Percentiles rank a stretch among this genome's conserved stretches.
Evolutionary conservation across 495 filamentous ascomycete genomes (phyloP).

Genomic region (Parathielavia hyrcaniae): DNA sequence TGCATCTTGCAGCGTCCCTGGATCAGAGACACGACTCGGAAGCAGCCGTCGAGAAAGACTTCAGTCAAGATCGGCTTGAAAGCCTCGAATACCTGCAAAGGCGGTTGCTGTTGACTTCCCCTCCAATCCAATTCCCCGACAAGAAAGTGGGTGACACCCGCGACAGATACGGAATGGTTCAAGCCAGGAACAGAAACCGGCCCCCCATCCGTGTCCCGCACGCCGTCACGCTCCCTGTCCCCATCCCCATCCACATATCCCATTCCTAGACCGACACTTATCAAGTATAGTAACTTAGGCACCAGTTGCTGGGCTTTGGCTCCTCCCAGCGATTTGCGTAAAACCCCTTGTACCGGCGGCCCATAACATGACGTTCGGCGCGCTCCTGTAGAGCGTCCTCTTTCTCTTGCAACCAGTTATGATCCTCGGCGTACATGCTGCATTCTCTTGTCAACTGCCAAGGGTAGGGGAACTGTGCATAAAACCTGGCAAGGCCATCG

Average conservation of each 20-base stretch:
- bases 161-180: neutral
- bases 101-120: neutral
- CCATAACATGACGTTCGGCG: conserved; percentile 2
- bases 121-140: neutral
- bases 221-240: too few species aligned
- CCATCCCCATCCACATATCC: too few species aligned
- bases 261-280: too few species aligned
- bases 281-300: neutral
- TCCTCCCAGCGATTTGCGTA: conserved; percentile 9
- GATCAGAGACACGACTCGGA: conserved; percentile 1
- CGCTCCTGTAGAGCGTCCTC: neutral
- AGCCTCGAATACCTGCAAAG: neutral
- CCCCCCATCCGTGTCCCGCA: too few species aligned
- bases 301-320: neutral
- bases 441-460: neutral
- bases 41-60: neutral
- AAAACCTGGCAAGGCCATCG: neutral
- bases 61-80: neutral
- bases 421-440: too few species aligned
- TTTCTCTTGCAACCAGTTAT: neutral
- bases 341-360: neutral
- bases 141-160: neutral
- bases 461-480: neutral
- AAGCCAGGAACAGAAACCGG: neutral
- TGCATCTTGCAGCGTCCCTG: neutral